Base-by-base conservation (phyloP, 2,329 filamentous ascomycete species). In the Alternaria ventricosa region DNA sequence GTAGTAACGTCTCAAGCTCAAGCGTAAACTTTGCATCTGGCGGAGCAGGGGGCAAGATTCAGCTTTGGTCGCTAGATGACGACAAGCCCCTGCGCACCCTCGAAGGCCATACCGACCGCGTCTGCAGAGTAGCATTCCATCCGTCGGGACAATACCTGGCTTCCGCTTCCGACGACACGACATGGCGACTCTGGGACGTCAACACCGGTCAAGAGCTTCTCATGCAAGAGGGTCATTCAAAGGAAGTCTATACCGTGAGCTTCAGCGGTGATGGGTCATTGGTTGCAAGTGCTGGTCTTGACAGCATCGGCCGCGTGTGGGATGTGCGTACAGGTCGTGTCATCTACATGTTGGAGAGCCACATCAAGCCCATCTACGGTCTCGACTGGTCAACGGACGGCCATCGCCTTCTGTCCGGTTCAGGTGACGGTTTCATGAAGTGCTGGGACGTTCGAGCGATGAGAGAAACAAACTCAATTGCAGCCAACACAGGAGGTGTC, bases 371-470 rank as follows among this genome's bases (percentile, higher is more conserved):
- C 13, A 97, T 99, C 57, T 94, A 97, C 74, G 94, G 90, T 1
- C 84, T 98, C 6, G 94, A 97, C 79, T 99, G 96, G 96, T 90
- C 92, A 61, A 87, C 90, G 0, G 96, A 99, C 76, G 94, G 95
- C 6, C 90, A 97, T 78, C 89, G 96, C n/a, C 88, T 98, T 9
- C 84, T 98, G n/a, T 94, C 94, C 0, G 94, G 94, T 1, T 96
- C 94, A 13, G 93, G 90, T 3, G 96, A 99, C 76, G 95, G 95
- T 18, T 98, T 96, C 88, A 90, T 97, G 75, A 98, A 97, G 80
- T 97, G 95, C 81, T 99, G 96, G 96, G 96, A 99, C 77, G 86
- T 99, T 56, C 89, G 96, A 49, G 95, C 96, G 73, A 94, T 98
- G 53, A 88, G 92, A 71, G 90, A 90, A 67, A 90, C 88, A 0